Percentiles rank a stretch among this genome's conserved stretches.
Conservation (phyloP, 306 rosid species). For the Prunus dulcis region DNA sequence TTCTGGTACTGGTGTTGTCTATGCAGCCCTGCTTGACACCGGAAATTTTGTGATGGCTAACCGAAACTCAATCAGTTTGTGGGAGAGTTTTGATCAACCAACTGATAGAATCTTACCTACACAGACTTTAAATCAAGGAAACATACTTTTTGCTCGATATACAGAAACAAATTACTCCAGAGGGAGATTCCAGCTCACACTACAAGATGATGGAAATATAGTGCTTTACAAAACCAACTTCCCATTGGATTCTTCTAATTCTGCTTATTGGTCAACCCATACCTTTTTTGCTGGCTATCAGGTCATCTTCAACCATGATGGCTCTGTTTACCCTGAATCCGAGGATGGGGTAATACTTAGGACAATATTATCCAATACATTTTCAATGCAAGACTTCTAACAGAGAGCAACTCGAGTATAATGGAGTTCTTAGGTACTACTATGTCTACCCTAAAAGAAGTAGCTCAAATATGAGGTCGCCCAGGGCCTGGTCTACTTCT, state of each 20-base stretch:
- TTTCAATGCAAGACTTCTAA: constrained; percentile 18
- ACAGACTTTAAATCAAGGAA: constrained; percentile 15
- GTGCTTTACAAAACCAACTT: constrained; percentile 29
- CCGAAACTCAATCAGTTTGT: neutral
- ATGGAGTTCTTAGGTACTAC: constrained; percentile 23
- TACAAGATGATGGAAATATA: constrained; percentile 17
- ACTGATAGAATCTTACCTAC: constrained; percentile 60
- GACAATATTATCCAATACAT: neutral
- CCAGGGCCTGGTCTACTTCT: neutral
- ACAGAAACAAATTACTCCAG: constrained; percentile 31
- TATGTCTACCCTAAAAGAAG: constrained; percentile 3
- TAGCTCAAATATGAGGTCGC: neutral
- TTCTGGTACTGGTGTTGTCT: constrained; percentile 3
- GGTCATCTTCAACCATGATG: constrained; percentile 31
- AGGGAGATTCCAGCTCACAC: constrained; percentile 44
- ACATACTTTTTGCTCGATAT: constrained; percentile 23
- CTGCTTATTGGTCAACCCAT: neutral
- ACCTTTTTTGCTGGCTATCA: neutral
- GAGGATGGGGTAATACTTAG: constrained; percentile 4
- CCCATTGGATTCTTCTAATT: constrained; percentile 8
- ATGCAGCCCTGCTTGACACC: constrained; percentile 50
- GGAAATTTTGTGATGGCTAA: constrained; percentile 50
- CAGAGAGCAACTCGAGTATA: constrained; percentile 52
- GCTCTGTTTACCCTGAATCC: constrained; percentile 21
- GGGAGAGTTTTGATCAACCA: constrained; percentile 55